Base-by-base conservation (phyloP, 2,329 filamentous ascomycete genomes). In the Alternaria arbusti region DNA sequence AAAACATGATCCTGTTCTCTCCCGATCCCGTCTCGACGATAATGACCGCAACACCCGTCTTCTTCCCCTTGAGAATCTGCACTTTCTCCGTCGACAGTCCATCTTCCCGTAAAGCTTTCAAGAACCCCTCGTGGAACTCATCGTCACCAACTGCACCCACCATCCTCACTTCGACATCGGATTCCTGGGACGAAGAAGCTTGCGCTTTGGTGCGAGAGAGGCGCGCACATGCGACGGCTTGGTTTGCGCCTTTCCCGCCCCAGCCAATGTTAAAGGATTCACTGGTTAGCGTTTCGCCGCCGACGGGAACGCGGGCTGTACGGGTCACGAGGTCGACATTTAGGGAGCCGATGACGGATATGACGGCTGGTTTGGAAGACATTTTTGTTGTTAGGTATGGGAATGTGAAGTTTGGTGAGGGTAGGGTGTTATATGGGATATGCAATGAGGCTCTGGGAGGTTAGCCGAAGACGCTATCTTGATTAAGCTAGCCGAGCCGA, bases 221-320 rank as follows among this genome's bases (percentile, higher is more conserved):
- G 67, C 95, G 92, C 54, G 90, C 92, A 81, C 91, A 94, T 23
- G 94, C 93, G 59, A 97, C 92, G 63, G 94, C 94, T 83, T 98
- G 95, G 84, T 98, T 98, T 64, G 94, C 94, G 68, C 95, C 95
- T 83, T 99, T 99, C 61, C 96, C 95, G 73, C 95, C 96, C 28
- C 91, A 90, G 46, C 91, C 94, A 36, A 90, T 93, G 75, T 86
- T 86, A 82, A 97, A 97, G 20, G 88, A 89, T 68, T 84, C 89
- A 51, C 93, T 88, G 3, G 92, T 94, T 55, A 98, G 86, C 3
- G 95, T 98, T 82, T 99, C 95, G 70, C 95, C 96, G 1, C 91
- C 90, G 1, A 86, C 83, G 1, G 96, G 95, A 67, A 97, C 89
- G 67, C 95, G 92, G 6, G 92, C 85, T 32, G 96, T 96, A 73